Evolutionary conservation across 2,329 filamentous ascomycete species (phyloP), one percentile per base, ranked within the genome.

Genomic region (Penicillium verrucosum): DNA sequence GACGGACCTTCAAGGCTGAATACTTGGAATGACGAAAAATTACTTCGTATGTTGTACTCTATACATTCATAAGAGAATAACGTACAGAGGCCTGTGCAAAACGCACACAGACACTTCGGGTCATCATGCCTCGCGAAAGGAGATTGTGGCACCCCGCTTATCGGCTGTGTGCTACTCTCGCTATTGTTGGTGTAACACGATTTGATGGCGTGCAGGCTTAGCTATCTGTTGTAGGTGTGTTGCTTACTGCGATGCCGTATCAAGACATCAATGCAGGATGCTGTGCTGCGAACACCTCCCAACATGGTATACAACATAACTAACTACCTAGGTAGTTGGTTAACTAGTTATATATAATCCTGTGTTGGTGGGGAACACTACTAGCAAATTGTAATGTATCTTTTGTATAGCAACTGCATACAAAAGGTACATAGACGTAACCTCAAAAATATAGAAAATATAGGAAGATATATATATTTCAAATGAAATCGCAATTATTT

Each of bases 111-210:
- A 46, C 27, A 25, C 41, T 16, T 44, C 14, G 40, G 46, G 40
- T 11, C 12, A 43, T 34, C 32, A 25, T 46, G 27, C 6, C 41
- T 51, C n/a, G 12, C 3, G 5, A 23, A 41, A 37, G 21, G 30
- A 54, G 36, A 49, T 42, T 49, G 51, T 54, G 43, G 4, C 29
- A 54, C 27, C 16, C 32, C 21, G 18, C 34, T 38, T 34, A 56
- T 51, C 47, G 32, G 46, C 16, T 51, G 40, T 45, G 18, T 34
- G 5, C 29, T n/a, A 37, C 36, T 43, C 32, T 29, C 21, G 16
- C 25, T 11, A 14, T 27, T 27, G n/a, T 40, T 38, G n/a, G 42
- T 21, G 42, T 40, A 46, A 40, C 25, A 12, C 16, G n/a, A 8
- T 12, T 37, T 27, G 32, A 27, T 34, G 14, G 21, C 14, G 16